A percentile compares a stretch with the other conserved stretches of the same genome.
Evolutionary conservation across 2,329 filamentous ascomycete species (phyloP).

Genomic region (Clarireedia monteithiana): DNA sequence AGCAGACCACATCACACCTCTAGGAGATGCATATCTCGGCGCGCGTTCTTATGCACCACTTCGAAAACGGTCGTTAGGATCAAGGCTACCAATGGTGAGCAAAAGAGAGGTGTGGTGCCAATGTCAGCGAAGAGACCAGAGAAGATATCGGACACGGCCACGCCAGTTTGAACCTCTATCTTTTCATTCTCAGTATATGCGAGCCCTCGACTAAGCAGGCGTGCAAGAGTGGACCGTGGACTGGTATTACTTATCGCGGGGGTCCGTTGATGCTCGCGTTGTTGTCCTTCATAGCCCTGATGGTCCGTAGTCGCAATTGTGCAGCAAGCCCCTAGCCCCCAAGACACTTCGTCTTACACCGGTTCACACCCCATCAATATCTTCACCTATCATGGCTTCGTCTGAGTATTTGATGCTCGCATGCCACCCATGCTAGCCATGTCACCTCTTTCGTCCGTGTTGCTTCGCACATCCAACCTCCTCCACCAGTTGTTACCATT

Average conservation of each 20-base stretch:
- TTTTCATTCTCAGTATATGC: no score
- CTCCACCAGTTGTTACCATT: neutral
- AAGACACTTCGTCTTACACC: neutral
- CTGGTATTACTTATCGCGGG: no score
- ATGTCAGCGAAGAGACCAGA: no score
- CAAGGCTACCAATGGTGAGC: no score
- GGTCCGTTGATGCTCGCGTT: neutral
- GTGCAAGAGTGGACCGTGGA: no score
- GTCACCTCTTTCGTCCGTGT: neutral
- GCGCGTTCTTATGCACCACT: neutral
- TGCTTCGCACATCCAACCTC: neutral
- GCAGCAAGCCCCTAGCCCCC: neutral
- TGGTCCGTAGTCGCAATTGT: slow-evolving; percentile 6
- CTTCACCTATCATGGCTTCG: neutral
- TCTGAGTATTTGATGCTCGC: neutral
- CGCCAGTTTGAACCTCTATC: no score
- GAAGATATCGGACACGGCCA: no score
- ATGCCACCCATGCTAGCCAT: neutral
- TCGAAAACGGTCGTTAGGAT: neutral
- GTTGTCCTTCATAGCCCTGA: neutral
- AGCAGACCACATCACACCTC: neutral
- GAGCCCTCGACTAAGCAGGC: no score
- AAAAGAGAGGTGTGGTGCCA: no score
- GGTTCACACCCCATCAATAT: neutral
- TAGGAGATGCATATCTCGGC: neutral